Percentiles rank a stretch among this genome's conserved stretches.
phyloP scores from a whole-genome alignment of 129 eudicot species.

The Deinandra increscens region DNA sequence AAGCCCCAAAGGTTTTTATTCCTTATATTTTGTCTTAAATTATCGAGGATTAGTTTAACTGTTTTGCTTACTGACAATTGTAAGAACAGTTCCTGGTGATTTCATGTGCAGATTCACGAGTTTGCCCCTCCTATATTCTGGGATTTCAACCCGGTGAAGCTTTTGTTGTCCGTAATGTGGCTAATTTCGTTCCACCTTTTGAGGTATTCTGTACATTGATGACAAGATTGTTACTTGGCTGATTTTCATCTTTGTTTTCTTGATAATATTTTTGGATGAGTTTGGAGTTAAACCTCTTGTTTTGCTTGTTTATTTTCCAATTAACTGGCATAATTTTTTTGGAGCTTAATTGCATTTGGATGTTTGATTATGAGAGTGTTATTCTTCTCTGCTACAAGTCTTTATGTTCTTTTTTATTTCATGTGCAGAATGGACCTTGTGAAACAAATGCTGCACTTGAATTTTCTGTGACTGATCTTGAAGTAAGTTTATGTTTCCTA shows the following conservation, averaged over 20 bases:
- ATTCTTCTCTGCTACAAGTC: not conserved
- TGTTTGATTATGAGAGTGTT: not conserved
- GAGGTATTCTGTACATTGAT: constrained; percentile 44
- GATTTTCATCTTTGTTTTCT: not conserved
- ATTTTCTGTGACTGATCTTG: constrained; percentile 73
- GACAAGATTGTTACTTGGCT: not conserved
- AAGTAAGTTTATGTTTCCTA: constrained; percentile 47
- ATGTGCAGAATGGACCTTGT: constrained; percentile 76
- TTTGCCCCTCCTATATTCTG: constrained; percentile 79
- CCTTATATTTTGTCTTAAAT: not conserved
- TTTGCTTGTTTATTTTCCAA: not conserved
- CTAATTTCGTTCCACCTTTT: constrained; percentile 86
- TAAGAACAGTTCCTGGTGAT: constrained; percentile 83
- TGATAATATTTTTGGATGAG: not conserved
- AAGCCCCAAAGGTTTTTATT: constrained; percentile 77
- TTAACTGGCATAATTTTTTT: not conserved
- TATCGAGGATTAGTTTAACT: not conserved
- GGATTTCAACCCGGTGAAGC: constrained; percentile 99
- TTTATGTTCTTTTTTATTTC: constrained; percentile 19
- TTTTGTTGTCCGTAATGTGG: constrained; percentile 75
- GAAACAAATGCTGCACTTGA: constrained; percentile 96
- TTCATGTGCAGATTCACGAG: constrained; percentile 97
- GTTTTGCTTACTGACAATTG: constrained; percentile 39
- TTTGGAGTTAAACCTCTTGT: not conserved
- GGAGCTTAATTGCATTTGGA: not conserved